Percentiles rank a stretch among this genome's conserved stretches.
phyloP scores from a whole-genome alignment of 768 basidiomycete genomes.

The Leccinum pellstonianum region DNA sequence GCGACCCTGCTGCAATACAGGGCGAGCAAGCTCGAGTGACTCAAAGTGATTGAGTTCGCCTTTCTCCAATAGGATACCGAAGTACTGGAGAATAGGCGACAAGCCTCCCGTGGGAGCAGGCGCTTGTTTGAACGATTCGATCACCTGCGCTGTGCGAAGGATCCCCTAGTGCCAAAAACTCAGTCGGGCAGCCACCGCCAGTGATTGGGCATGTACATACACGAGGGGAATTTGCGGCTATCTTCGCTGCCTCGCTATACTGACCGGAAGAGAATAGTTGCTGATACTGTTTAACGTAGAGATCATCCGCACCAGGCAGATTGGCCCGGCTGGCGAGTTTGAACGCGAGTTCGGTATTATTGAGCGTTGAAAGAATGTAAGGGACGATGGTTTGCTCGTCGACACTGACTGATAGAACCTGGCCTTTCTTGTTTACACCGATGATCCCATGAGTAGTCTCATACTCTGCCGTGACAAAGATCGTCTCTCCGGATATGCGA shows the following conservation, averaged over 20 bases:
- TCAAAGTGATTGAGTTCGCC: conserved; percentile 97
- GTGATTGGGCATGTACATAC: conserved; percentile 40
- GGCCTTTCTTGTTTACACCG: conserved; percentile 99
- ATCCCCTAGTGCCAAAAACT: conserved; percentile 61
- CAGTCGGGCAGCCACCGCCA: neutral
- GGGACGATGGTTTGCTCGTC: conserved; percentile 96
- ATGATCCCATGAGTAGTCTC: conserved; percentile 94
- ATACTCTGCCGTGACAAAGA: conserved; percentile 97
- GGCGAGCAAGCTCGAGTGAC: conserved; percentile 92
- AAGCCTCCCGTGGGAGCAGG: conserved; percentile 88
- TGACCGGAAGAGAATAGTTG: conserved; percentile 86
- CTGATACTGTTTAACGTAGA: conserved; percentile 94
- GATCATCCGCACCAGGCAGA: conserved; percentile 94
- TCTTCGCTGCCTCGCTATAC: conserved; percentile 92
- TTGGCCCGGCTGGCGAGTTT: conserved; percentile 96
- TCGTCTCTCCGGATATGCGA: conserved; percentile 98
- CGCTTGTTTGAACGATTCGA: conserved; percentile 95
- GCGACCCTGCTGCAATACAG: conserved; percentile 92
- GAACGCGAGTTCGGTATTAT: conserved; percentile 97
- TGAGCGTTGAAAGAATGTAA: conserved; percentile 89
- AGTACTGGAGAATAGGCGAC: conserved; percentile 96
- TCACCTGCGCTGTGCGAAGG: conserved; percentile 89
- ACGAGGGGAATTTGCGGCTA: conserved; percentile 95
- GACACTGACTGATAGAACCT: conserved; percentile 94
- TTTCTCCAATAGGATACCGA: conserved; percentile 97